Evolutionary conservation across 805 yeast species (phyloP), one percentile per base, ranked within the genome.

Genomic region (Pichia californica): DNA sequence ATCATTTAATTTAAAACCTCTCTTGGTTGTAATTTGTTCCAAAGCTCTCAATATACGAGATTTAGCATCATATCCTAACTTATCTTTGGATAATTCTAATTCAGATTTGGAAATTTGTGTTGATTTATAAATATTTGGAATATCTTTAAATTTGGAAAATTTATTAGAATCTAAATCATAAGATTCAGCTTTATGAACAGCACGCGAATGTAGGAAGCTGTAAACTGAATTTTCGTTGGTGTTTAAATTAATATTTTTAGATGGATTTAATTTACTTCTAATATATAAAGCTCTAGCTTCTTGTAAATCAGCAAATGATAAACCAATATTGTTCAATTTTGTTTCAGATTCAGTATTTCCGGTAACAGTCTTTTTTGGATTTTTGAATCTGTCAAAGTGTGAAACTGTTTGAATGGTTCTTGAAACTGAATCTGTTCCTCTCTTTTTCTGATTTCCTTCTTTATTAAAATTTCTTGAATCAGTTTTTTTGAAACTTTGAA

Each of bases 1-100:
- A 21, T 51, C 56, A 5, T 31, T 20, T 21, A 60, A 41, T 11
- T 47, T 50, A 40, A 48, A 50, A 10, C 63, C 64, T 25, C 59
- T 49, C 36, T 46, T 50, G 0, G 37, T 40, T 2, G 56, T 43
- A 8, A 60, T 36, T 41, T 52, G 56, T 27, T 56, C 57, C 15
- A 59, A 31, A 1, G 64, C 64, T 45, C 57, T 53, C 36, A 60
- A 40, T 13, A 58, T 27, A 49, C 64, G 52, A 6, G 63, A 58
- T 36, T 53, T 53, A 9, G 56, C 27, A 36, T 52, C 53, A 48
- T 48, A 56, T 8, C 55, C 62, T 37, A 59, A 35, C 31, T 58
- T 53, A 27, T 57, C 55, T 43, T 59, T 60, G 25, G 47, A 36
- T 7, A 56, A 28, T 31, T 59, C 61, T 7, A 60, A 38, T 30